A percentile compares a stretch with the other conserved stretches of the same genome.
These are phyloP conservation scores for Coelastrella sp. DNA, from an alignment of 139 green algal species.

Conservation along the genomic window DNA sequence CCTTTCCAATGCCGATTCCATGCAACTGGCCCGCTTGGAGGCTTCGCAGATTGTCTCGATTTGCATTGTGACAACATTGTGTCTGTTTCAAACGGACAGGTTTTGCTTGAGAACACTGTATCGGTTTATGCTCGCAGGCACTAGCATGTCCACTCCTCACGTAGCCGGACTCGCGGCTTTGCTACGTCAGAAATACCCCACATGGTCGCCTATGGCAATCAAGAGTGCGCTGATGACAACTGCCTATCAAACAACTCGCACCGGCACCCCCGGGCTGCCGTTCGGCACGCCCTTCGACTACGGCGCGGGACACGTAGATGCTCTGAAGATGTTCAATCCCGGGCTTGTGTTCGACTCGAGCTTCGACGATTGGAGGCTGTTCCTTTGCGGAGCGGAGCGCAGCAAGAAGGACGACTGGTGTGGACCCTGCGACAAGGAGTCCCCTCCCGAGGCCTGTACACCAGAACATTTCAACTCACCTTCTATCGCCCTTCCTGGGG, in stretches of 20 bases:
- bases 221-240: slow-evolving; percentile 31
- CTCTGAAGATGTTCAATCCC: neutral
- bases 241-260: neutral
- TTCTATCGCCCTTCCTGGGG: neutral
- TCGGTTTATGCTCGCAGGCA: neutral
- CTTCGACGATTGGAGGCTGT: neutral
- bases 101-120: neutral
- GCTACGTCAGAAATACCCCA: neutral
- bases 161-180: neutral
- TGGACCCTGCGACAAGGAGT: too few relatives aligned
- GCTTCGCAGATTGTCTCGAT: too few relatives aligned
- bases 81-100: too few relatives aligned
- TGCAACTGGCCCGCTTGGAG: too few relatives aligned
- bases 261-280: neutral
- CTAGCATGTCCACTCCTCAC: neutral
- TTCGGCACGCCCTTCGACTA: slow-evolving; percentile 20
- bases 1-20: too few relatives aligned
- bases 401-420: neutral
- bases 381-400: neutral
- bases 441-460: neutral
- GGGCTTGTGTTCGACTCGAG: slow-evolving; percentile 3
- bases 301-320: slow-evolving; percentile 14
- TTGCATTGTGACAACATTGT: too few relatives aligned
- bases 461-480: slow-evolving; percentile 9
- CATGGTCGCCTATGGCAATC: slow-evolving; percentile 8